A percentile compares a stretch with the other conserved stretches of the same genome.
Evolutionary conservation across 768 basidiomycete species (phyloP).

Genomic region (Favolaschia claudopus): DNA sequence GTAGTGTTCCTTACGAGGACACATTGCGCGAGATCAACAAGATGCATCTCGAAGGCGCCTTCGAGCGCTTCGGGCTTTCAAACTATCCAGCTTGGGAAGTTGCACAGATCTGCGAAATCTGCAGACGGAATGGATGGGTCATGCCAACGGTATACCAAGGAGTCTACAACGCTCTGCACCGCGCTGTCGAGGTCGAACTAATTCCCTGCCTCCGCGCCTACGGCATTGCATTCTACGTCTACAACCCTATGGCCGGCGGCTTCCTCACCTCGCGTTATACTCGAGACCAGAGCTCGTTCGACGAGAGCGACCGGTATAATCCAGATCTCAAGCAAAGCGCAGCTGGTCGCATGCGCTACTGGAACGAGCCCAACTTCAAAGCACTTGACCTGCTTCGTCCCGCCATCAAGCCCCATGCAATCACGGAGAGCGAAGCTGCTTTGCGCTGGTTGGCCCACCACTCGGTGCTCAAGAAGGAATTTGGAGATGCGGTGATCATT

Average conservation of each 20-base stretch:
- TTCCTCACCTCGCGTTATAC: constrained; percentile 63
- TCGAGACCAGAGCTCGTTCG: constrained; percentile 30
- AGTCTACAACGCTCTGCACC: constrained; percentile 51
- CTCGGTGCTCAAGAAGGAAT: constrained; percentile 53
- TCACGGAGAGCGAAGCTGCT: constrained; percentile 62
- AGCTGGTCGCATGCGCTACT: constrained; percentile 46
- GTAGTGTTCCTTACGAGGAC: constrained; percentile 53
- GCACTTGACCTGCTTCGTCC: constrained; percentile 52
- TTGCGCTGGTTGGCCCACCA: constrained; percentile 72
- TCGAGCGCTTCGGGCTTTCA: constrained; percentile 55
- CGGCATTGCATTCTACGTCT: constrained; percentile 62
- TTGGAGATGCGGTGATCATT: constrained; percentile 62
- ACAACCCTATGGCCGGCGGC: constrained; percentile 67
- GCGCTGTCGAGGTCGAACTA: constrained; percentile 51
- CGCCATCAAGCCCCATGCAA: constrained; percentile 52
- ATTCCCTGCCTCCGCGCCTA: constrained; percentile 66
- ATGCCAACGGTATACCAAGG: constrained; percentile 64
- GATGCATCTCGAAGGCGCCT: constrained; percentile 49
- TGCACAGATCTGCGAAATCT: constrained; percentile 42
- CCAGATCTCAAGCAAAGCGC: constrained; percentile 40
- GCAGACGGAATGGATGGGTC: constrained; percentile 60
- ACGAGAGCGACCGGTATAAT: constrained; percentile 43
- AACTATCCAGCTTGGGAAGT: constrained; percentile 56
- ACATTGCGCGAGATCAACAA: constrained; percentile 49
- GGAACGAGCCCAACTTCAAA: constrained; percentile 61